Conservation (phyloP, 73 alveolate species). For the Diophrys sp. region DNA sequence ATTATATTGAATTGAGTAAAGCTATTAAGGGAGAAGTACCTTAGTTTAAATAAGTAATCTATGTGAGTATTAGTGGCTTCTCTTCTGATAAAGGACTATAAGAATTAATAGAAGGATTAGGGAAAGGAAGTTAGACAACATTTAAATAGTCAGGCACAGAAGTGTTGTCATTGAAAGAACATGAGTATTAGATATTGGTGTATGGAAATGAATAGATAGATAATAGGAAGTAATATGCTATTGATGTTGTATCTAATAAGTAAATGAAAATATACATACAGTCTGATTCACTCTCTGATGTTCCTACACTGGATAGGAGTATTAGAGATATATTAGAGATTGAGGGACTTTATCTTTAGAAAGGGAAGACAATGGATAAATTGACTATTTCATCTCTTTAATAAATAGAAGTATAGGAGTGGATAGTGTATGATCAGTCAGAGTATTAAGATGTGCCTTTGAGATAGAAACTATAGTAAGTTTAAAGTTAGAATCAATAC, state of each 20-base stretch:
- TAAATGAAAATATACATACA: not conserved
- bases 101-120: not conserved
- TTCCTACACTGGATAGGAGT: not conserved
- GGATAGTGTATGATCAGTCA: not conserved
- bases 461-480: not conserved
- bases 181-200: not conserved
- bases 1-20: too few species aligned
- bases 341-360: not conserved
- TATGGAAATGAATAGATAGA: not conserved
- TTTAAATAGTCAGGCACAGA: not conserved
- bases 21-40: not conserved
- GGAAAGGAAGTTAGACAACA: not conserved
- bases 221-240: too few species aligned
- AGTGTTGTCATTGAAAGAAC: not conserved
- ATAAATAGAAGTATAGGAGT: not conserved
- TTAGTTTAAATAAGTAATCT: too few species aligned
- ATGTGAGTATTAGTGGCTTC: too few species aligned
- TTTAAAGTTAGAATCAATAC: not conserved
- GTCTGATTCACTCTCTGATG: not conserved
- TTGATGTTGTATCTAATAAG: not conserved
- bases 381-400: not conserved
- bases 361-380: not conserved
- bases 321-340: not conserved
- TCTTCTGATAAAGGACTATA: not conserved
- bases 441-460: not conserved